Evolutionary conservation across 805 yeast species (phyloP), one percentile per base, ranked within the genome.

Genomic region (Suhomyces sp.): DNA sequence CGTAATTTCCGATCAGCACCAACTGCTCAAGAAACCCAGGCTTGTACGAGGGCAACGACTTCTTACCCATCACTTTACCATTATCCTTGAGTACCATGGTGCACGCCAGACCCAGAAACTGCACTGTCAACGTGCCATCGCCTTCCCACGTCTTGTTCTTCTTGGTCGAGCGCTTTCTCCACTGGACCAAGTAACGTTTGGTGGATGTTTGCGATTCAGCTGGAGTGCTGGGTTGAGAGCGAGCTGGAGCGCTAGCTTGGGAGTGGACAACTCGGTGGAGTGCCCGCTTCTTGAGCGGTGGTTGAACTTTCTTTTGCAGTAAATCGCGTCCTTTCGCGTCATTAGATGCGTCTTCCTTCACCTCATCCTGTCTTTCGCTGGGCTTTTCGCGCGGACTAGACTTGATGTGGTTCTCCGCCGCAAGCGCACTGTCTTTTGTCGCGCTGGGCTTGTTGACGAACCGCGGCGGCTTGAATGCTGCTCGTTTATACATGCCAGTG

Each of bases 121-220:
- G 9, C 2, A 77, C 64, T 0, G 69, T 60, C 13, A 87, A 71
- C 33, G 71, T 68, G 0, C 97, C 98, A 70, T 94, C 98, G 2
- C 96, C 96, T 51, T 90, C 96, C 99, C 99, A 94, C 0, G 90
- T 85, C 65, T 92, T 92, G 67, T 91, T 84, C 74, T 93, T 90
- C 69, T 88, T 90, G 31, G 72, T 76, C 0, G 93, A 75, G 42
- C 77, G 76, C 66, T 90, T 90, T 33, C 99, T 73, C 79, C 86
- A 88, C 58, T 88, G 78, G 5, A 84, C 82, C 23, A 52, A 27
- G 36, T 54, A 57, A 13, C 52, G 52, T 22, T 15, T 35, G 44
- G n/a, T 29, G 33, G 33, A 29, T 12, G 33, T 5, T 29, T 10
- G 33, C 6, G 33, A 29, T 6, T 29, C 33, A 29, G 33, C 33